phyloP scores from a whole-genome alignment of 495 filamentous ascomycete species.

The Cairneyella variabilis region DNA sequence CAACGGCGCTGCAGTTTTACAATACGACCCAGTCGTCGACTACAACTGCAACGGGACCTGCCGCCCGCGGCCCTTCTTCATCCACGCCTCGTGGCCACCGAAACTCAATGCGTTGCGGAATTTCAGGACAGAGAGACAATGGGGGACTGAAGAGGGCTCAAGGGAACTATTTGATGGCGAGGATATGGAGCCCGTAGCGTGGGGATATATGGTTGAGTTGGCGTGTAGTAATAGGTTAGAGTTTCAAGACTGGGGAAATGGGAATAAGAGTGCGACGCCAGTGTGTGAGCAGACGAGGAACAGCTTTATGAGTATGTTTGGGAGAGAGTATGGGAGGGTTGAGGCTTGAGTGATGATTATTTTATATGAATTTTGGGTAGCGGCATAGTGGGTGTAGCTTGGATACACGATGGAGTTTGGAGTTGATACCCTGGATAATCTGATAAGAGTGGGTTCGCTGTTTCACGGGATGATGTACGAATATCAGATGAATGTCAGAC shows the following conservation, averaged over 20 bases:
- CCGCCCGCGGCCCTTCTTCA: constrained; percentile 1
- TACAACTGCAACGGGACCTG: background rate
- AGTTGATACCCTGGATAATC: no score
- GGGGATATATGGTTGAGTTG: constrained; percentile 10
- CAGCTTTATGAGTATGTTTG: no score
- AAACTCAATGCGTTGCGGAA: constrained; percentile 9
- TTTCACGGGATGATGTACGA: no score
- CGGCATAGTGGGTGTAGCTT: no score
- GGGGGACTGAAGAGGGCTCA: background rate
- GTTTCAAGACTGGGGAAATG: constrained; percentile 7
- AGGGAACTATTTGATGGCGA: background rate
- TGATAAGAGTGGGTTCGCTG: no score
- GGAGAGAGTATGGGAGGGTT: no score
- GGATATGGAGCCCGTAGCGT: constrained; percentile 7
- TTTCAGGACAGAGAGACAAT: background rate
- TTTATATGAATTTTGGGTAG: no score
- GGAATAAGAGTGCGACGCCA: background rate
- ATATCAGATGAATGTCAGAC: no score
- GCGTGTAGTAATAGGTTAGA: constrained; percentile 1
- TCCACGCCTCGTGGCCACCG: constrained; percentile 10
- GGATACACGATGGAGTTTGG: no score
- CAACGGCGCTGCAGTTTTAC: background rate
- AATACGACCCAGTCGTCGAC: constrained; percentile 21
- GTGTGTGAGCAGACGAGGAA: constrained; percentile 7
- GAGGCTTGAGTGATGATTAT: no score